A percentile compares a stretch with the other conserved stretches of the same genome.
phyloP scores from a whole-genome alignment of 2,329 filamentous ascomycete species.

The Pyricularia sp. region DNA sequence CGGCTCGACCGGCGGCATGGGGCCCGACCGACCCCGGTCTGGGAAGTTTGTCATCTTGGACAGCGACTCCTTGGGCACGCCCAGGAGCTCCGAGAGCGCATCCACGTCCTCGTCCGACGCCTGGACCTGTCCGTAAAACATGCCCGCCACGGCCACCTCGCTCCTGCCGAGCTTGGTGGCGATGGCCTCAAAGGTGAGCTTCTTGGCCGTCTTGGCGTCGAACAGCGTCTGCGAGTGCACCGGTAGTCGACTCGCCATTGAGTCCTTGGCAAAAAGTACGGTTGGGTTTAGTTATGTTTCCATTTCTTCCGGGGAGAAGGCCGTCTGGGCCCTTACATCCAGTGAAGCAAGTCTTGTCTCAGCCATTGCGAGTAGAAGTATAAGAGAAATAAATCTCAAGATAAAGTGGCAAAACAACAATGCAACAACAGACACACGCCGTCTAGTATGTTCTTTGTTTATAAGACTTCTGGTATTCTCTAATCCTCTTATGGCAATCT shows the following conservation, averaged over 20 bases:
- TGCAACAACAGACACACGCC: too few relatives aligned
- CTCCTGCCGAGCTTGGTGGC: constrained; percentile 59
- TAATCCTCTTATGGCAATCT: not conserved
- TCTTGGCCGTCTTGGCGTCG: constrained; percentile 62
- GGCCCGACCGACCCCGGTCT: constrained; percentile 63
- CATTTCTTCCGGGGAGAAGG: not conserved
- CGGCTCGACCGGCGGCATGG: constrained; percentile 76
- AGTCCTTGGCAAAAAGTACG: constrained; percentile 24
- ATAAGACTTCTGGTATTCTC: not conserved
- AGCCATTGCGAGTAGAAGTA: not conserved
- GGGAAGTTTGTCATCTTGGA: constrained; percentile 55
- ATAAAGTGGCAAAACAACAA: not conserved
- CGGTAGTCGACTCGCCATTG: constrained; percentile 57
- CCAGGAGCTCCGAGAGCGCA: constrained; percentile 44
- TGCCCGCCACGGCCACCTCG: constrained; percentile 72
- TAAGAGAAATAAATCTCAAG: not conserved
- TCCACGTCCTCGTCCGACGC: constrained; percentile 38
- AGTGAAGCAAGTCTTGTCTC: constrained; percentile 1
- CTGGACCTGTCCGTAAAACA: constrained; percentile 69
- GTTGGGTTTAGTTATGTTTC: too few relatives aligned
- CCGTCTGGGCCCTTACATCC: not conserved
- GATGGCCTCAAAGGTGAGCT: constrained; percentile 69
- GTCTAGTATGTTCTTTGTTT: not conserved
- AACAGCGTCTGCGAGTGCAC: constrained; percentile 62
- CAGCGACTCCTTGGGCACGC: constrained; percentile 38